These are phyloP conservation scores for Hibiscus syriacus DNA, from an alignment of 345 rosid species.

Conservation along the genomic window DNA sequence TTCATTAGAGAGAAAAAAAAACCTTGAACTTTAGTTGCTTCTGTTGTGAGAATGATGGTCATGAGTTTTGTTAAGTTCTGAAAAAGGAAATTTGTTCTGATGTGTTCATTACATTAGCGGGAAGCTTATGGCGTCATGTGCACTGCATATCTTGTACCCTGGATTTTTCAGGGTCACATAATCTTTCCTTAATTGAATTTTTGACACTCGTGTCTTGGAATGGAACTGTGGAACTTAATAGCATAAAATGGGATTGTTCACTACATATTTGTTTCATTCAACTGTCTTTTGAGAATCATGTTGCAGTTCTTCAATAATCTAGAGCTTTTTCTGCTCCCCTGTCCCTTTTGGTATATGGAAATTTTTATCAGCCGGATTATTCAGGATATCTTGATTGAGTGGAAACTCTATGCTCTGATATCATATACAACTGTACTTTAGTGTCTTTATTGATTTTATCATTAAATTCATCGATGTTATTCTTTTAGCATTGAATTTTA, in stretches of 20 bases:
- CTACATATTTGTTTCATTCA: neutral
- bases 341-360: neutral
- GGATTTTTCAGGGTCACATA: neutral
- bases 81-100: neutral
- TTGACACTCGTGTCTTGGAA: neutral
- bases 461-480: too few relatives aligned
- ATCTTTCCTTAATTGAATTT: neutral
- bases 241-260: neutral
- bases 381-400: neutral
- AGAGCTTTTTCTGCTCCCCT: neutral
- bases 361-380: neutral
- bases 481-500: too few relatives aligned
- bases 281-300: neutral
- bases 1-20: neutral
- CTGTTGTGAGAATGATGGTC: neutral
- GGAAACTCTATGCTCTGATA: neutral
- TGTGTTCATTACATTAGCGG: too few relatives aligned
- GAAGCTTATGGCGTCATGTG: too few relatives aligned
- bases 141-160: neutral
- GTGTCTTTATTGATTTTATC: too few relatives aligned
- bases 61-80: neutral
- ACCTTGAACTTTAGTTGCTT: neutral
- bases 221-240: neutral
- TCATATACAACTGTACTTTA: too few relatives aligned
- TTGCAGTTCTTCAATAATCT: neutral